Evolutionary conservation across 2,329 filamentous ascomycete genomes (phyloP).

Genomic region (Colletotrichum sp.): DNA sequence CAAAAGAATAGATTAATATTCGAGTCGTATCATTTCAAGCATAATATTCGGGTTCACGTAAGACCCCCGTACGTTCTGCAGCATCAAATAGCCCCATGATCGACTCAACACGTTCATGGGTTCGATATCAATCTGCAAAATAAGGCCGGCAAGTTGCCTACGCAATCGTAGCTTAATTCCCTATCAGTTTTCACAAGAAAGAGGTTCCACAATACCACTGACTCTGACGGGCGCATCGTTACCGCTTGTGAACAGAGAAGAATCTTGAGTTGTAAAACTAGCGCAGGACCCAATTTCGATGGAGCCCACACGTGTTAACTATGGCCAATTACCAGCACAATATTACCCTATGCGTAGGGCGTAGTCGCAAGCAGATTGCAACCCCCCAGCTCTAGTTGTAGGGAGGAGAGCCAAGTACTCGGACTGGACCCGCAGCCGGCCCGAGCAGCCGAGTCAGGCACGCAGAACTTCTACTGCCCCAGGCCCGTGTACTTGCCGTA

Average conservation of each 20-base stretch:
- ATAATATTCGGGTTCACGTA: background rate
- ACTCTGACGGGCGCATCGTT: background rate
- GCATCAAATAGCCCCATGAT: background rate
- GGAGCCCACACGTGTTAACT: background rate
- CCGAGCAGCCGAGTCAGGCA: background rate
- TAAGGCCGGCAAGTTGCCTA: background rate
- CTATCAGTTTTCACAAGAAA: background rate
- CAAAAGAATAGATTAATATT: background rate
- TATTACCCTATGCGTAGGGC: background rate
- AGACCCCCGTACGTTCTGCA: background rate
- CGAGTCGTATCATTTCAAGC: background rate
- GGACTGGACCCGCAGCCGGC: background rate
- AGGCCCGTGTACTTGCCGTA: background rate
- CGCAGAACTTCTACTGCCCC: background rate
- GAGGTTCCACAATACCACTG: background rate
- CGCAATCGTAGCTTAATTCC: background rate
- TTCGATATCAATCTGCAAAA: background rate
- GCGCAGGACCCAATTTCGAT: background rate
- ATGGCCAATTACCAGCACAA: background rate
- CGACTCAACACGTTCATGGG: background rate
- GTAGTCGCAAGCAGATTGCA: background rate
- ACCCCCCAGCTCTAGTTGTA: background rate
- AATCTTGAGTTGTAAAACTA: background rate
- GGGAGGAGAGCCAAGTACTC: background rate
- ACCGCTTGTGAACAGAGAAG: background rate